Base-by-base conservation (phyloP, 352 stramenopile species). In the Phytopythium cucurbitacearum region DNA sequence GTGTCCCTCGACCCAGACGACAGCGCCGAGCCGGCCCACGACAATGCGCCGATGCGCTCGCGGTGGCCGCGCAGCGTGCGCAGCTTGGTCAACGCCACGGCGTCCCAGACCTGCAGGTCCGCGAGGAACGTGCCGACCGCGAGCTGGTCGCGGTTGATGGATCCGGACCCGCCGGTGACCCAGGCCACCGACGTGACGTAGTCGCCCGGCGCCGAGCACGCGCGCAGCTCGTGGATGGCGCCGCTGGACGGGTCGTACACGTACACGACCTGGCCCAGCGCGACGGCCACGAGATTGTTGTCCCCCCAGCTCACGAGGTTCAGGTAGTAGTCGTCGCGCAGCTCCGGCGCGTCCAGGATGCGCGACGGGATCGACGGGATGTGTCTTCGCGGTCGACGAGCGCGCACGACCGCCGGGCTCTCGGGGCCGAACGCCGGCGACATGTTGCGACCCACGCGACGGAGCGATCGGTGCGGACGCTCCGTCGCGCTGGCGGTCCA, bases 301-400 rank as follows among this genome's bases (percentile, higher is more conserved):
- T 77, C 64, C 49, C 90, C 88, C 97, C 97, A 99, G 35, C 89
- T 94, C 12, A 99, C 73, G 13, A 99, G 69, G 65, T 99, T 99
- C 35, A 99, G 66, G 62, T 99, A 98, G 73, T 98, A 99, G 64
- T 99, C 96, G 69, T 99, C 94, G 9, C 96, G 79, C 28, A 99
- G 67, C 48, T 97, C 93, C 0, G 96, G 96, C 7, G 96, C 96
- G 72, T 99, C 96, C 10, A 99, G 65, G 58, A 98, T 97, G n/a
- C 90, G 76, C 10, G 59, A 67, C 3, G 74, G 64, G n/a, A 62
- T 67, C 33, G 63, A 74, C 5, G 69, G 61, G 8, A 78, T 78
- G 42, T 67, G 60, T 9, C 70, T 64, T 21, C 21, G 41, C 33
- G 15, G 57, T 4, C n/a, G 54, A 33, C 3, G 46, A 39, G 10